Conservation (phyloP, 1,284 basidiomycete species). For the Cutaneotrichosporon daszewskae region DNA sequence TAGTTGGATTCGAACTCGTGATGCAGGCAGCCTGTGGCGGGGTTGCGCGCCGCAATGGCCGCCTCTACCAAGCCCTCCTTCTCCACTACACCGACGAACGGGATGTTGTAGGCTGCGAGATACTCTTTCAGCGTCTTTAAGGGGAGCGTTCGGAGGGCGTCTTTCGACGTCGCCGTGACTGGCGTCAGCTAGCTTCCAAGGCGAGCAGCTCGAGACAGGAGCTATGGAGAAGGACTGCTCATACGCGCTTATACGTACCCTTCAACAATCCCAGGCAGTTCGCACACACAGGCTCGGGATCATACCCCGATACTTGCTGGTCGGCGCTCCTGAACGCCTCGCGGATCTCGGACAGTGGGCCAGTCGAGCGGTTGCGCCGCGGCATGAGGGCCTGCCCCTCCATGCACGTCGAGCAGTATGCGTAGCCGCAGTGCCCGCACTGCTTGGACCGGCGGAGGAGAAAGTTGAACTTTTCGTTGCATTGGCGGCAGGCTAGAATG, state of each 20-base stretch:
- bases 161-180: constrained; percentile 40
- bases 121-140: constrained; percentile 46
- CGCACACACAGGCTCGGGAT: constrained; percentile 41
- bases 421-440: constrained; percentile 46
- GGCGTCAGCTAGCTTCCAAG: constrained; percentile 7
- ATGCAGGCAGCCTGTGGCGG: constrained; percentile 36
- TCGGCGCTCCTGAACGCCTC: constrained; percentile 23
- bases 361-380: constrained; percentile 19
- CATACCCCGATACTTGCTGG: constrained; percentile 31
- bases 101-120: constrained; percentile 41
- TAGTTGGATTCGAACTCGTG: constrained; percentile 44
- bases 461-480: constrained; percentile 42
- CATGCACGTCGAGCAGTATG: constrained; percentile 42
- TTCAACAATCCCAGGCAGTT: constrained; percentile 44
- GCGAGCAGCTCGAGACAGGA: not conserved
- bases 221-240: not conserved
- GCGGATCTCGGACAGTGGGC: constrained; percentile 21
- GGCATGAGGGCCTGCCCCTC: constrained; percentile 47
- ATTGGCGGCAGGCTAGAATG: constrained; percentile 39
- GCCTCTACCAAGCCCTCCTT: constrained; percentile 46
- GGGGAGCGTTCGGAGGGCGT: constrained; percentile 36
- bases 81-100: constrained; percentile 36
- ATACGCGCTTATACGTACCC: constrained; percentile 33
- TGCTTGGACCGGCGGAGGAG: constrained; percentile 37
- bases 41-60: constrained; percentile 32